A percentile compares a stretch with the other conserved stretches of the same genome.
These are phyloP conservation scores for Liquidambar formosana DNA, from an alignment of 164 flowering plant species.

Conservation along the genomic window DNA sequence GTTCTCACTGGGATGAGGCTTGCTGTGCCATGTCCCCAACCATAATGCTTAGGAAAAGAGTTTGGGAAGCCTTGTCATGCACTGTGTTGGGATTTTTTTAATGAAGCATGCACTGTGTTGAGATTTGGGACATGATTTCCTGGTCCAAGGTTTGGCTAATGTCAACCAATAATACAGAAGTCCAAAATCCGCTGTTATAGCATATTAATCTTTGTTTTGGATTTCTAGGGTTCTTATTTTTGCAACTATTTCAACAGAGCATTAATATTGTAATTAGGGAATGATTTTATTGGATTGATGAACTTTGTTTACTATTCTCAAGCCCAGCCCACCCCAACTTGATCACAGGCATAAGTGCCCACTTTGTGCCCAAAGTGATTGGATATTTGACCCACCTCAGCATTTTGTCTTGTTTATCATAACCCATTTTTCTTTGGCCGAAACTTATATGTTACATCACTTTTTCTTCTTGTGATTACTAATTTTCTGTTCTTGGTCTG, in stretches of 20 bases:
- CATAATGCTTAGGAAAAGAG: background rate
- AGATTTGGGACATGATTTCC: background rate
- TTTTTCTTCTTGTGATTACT: background rate
- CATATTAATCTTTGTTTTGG: background rate
- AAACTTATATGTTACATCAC: too few relatives aligned
- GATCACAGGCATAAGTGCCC: too few relatives aligned
- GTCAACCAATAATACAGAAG: background rate
- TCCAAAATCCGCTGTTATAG: background rate
- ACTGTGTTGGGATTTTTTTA: background rate
- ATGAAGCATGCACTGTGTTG: too few relatives aligned
- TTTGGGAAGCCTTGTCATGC: background rate
- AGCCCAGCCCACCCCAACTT: too few relatives aligned
- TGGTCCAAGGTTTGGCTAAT: background rate
- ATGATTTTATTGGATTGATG: too few relatives aligned
- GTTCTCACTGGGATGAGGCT: too few relatives aligned
- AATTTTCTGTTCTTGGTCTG: constrained; percentile 4
- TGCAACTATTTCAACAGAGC: too few relatives aligned
- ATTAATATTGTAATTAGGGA: too few relatives aligned
- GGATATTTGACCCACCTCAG: too few relatives aligned
- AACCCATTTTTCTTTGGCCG: background rate
- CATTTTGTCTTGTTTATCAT: background rate
- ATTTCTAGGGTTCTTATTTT: background rate
- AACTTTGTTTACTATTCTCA: too few relatives aligned
- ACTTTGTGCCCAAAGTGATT: too few relatives aligned
- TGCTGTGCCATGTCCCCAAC: too few relatives aligned